Percentiles rank a stretch among this genome's conserved stretches.
Conservation (phyloP, 495 filamentous ascomycete genomes). For the Penicillium soppii region DNA sequence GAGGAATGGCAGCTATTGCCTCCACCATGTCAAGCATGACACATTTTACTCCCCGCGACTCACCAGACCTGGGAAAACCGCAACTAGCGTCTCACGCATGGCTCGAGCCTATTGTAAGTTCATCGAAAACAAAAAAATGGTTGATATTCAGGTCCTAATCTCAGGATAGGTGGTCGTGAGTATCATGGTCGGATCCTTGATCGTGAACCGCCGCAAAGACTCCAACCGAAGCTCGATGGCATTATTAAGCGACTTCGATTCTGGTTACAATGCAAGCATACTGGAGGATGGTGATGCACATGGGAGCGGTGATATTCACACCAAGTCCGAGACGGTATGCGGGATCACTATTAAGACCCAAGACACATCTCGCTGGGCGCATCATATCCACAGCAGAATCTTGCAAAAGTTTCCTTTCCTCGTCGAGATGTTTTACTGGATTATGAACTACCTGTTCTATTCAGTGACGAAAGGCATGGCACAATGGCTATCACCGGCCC, state of each 20-base stretch:
- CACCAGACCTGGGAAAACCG: conserved; percentile 30
- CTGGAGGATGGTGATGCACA: conserved; percentile 32
- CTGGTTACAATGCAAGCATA: no score
- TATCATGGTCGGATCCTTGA: conserved; percentile 58
- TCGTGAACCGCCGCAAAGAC: conserved; percentile 51
- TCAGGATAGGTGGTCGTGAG: conserved; percentile 52
- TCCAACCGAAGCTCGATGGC: conserved; percentile 41
- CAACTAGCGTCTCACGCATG: conserved; percentile 44
- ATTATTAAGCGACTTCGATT: no score
- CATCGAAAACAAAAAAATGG: not conserved
- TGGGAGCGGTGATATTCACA: conserved; percentile 10
- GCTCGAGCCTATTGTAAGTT: conserved; percentile 59
- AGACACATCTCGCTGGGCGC: conserved; percentile 57
- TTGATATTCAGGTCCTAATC: not conserved
- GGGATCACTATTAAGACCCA: conserved; percentile 51
- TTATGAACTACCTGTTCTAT: conserved; percentile 65
- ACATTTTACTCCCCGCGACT: not conserved
- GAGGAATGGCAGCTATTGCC: not conserved
- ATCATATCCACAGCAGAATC: conserved; percentile 56
- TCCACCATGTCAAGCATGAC: not conserved
- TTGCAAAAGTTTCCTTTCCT: conserved; percentile 50
- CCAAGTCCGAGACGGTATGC: conserved; percentile 34
- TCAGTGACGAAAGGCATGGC: conserved; percentile 59
- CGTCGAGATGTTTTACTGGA: conserved; percentile 74
- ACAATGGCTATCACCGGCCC: conserved; percentile 33